Evolutionary conservation across 345 rosid genomes (phyloP).

Genomic region (Ricinus communis): DNA sequence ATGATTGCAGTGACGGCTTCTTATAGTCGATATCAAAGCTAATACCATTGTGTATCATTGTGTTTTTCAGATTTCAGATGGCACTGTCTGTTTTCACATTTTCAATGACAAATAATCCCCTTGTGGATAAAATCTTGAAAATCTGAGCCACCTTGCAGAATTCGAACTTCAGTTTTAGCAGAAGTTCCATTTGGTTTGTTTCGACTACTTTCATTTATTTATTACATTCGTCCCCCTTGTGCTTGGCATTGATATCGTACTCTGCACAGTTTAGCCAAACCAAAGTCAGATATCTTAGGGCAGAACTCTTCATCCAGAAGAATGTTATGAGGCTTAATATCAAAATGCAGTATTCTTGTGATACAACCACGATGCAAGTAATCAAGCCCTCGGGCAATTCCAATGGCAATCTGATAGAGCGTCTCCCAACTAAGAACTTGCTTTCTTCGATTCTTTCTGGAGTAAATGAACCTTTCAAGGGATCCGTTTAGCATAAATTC

Average conservation of each 20-base stretch:
- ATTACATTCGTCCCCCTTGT: slow-evolving; percentile 13
- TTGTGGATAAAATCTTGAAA: no score
- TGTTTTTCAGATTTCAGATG: no score
- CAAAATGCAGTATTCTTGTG: slow-evolving; percentile 11
- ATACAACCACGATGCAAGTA: slow-evolving; percentile 15
- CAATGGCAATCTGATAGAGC: neutral
- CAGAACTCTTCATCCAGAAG: slow-evolving; percentile 12
- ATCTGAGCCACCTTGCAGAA: no score
- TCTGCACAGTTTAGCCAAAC: neutral
- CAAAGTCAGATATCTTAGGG: slow-evolving; percentile 9
- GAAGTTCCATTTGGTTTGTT: no score
- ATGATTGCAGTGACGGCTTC: no score
- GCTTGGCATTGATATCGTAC: slow-evolving; percentile 1
- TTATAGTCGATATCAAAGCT: no score
- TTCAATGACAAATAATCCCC: no score
- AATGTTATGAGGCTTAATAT: slow-evolving; percentile 20
- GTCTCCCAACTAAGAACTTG: neutral
- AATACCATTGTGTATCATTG: no score
- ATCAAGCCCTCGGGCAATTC: slow-evolving; percentile 14
- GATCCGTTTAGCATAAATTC: slow-evolving; percentile 15
- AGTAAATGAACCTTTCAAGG: slow-evolving; percentile 2
- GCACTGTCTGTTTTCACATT: no score
- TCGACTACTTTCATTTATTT: no score
- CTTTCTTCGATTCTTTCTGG: neutral
- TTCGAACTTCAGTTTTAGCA: no score